Evolutionary conservation across 495 filamentous ascomycete genomes (phyloP).

Genomic region (Penicillium ucsense): DNA sequence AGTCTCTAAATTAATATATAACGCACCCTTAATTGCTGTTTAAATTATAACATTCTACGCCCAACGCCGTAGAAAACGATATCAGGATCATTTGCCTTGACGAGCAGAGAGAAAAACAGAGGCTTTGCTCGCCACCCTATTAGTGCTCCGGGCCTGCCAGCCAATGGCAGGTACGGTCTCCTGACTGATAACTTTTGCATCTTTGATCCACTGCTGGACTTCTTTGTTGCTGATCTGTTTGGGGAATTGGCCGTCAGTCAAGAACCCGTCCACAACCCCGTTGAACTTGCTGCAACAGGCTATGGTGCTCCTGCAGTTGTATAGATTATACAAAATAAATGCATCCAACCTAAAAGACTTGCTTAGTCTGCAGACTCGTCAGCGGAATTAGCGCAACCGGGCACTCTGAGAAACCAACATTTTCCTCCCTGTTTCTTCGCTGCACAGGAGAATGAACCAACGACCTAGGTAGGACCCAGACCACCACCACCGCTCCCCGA

Average conservation of each 20-base stretch:
- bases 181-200: neutral
- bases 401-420: neutral
- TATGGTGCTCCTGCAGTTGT: neutral
- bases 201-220: constrained; percentile 1
- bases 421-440: constrained; percentile 5
- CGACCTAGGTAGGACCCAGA: constrained; percentile 2
- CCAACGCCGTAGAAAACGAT: neutral
- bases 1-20: no score
- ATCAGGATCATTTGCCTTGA: neutral
- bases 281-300: constrained; percentile 4
- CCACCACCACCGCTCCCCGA: constrained; percentile 3
- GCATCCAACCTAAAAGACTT: constrained; percentile 2
- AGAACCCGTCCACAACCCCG: neutral
- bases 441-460: constrained; percentile 1
- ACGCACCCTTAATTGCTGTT: no score
- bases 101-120: neutral
- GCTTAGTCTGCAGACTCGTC: neutral
- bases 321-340: constrained; percentile 4
- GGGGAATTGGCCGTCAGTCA: constrained; percentile 1
- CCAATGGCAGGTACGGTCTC: neutral
- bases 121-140: neutral
- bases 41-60: no score
- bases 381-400: neutral
- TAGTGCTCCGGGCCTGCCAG: neutral
- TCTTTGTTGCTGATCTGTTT: neutral